Conservation (phyloP, 352 stramenopile genomes). For the Saprolegnia diclina region DNA sequence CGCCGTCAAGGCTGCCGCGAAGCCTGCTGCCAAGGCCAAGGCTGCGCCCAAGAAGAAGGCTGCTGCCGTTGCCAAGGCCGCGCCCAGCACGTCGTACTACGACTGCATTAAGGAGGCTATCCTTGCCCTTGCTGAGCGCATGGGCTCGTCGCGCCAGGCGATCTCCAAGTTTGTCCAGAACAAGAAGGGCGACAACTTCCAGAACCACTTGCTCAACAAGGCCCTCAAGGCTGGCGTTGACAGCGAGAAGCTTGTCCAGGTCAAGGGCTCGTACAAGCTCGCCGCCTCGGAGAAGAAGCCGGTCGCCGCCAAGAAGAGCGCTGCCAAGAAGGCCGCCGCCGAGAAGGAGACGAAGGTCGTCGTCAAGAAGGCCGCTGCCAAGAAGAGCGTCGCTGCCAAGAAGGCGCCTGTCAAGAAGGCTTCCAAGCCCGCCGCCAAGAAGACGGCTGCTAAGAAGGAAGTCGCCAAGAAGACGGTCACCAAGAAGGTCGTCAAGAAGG, state of each 20-base stretch:
- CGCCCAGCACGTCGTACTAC: constrained; percentile 74
- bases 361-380: constrained; percentile 34
- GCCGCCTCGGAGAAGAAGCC: constrained; percentile 87
- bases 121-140: constrained; percentile 86
- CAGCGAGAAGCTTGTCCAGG: constrained; percentile 82
- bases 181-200: constrained; percentile 77
- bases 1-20: constrained; percentile 5
- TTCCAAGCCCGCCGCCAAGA: constrained; percentile 42
- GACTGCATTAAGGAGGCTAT: constrained; percentile 92
- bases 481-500: constrained; percentile 34
- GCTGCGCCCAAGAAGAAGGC: constrained; percentile 30
- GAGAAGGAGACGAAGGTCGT: constrained; percentile 31
- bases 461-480: constrained; percentile 29
- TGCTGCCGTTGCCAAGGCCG: constrained; percentile 46
- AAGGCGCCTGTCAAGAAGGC: constrained; percentile 71
- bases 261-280: constrained; percentile 94
- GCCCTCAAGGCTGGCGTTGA: constrained; percentile 88
- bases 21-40: constrained; percentile 24
- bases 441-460: constrained; percentile 39
- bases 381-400: constrained; percentile 33
- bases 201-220: constrained; percentile 78
- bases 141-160: constrained; percentile 86
- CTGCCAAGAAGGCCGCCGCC: constrained; percentile 24
- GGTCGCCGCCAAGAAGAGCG: constrained; percentile 31
- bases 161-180: constrained; percentile 92